Conservation (phyloP, 2,329 filamentous ascomycete species). For the Phyllosticta citriasiana region DNA sequence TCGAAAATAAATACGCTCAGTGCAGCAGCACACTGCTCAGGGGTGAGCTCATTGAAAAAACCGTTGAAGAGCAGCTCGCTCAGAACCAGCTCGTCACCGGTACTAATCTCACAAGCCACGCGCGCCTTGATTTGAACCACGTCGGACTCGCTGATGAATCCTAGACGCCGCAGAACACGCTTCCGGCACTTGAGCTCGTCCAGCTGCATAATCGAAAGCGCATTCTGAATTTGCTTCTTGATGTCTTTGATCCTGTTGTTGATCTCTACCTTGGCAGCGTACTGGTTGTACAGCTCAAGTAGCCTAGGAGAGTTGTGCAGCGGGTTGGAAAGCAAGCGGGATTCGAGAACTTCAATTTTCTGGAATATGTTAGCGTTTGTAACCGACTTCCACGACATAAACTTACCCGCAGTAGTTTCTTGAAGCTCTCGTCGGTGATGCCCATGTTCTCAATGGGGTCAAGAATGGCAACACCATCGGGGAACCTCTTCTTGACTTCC, state of each 20-base stretch:
- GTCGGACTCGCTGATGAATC: conserved; percentile 91
- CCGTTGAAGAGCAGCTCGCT: conserved; percentile 91
- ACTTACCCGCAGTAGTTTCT: conserved; percentile 63
- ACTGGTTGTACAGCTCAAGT: conserved; percentile 76
- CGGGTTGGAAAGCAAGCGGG: conserved; percentile 76
- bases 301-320: conserved; percentile 83
- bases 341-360: conserved; percentile 96
- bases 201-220: conserved; percentile 80
- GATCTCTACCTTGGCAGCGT: conserved; percentile 68
- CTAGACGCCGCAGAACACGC: conserved; percentile 83
- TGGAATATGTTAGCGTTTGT: conserved; percentile 26
- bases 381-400: neutral
- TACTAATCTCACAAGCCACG: conserved; percentile 95
- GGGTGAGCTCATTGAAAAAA: conserved; percentile 92
- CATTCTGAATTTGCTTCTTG: conserved; percentile 78
- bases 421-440: conserved; percentile 86
- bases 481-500: conserved; percentile 80
- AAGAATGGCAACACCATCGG: conserved; percentile 78
- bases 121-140: conserved; percentile 95
- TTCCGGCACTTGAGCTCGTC: conserved; percentile 96
- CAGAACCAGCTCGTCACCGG: conserved; percentile 86
- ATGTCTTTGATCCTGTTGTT: conserved; percentile 72
- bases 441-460: conserved; percentile 96
- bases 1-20: conserved; percentile 96
- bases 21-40: conserved; percentile 76